A percentile compares a stretch with the other conserved stretches of the same genome.
These are phyloP conservation scores for Aspergillus brunneoviolaceus DNA, from an alignment of 2,329 filamentous ascomycete species.

Conservation along the genomic window DNA sequence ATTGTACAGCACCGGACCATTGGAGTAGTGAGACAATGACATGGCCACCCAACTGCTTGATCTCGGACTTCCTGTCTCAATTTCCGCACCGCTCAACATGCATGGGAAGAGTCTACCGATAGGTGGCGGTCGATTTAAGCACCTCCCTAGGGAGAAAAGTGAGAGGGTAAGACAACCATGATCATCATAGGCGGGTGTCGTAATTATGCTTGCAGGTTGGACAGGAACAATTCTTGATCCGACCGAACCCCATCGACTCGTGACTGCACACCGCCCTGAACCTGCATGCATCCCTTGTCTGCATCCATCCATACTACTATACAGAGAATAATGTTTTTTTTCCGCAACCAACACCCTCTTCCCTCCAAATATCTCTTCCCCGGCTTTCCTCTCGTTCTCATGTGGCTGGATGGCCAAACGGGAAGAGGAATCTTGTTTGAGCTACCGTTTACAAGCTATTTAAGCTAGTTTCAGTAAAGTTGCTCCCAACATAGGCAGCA, in stretches of 20 bases:
- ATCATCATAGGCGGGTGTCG: neutral
- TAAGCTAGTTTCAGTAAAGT: neutral
- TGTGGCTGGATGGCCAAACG: neutral
- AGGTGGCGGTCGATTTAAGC: slow-evolving; percentile 1
- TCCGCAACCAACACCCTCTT: neutral
- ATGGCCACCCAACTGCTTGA: slow-evolving; percentile 4
- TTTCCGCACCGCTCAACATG: neutral
- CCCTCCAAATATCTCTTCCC: no score
- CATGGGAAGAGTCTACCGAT: neutral
- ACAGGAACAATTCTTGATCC: slow-evolving; percentile 7
- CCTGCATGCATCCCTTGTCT: slow-evolving; percentile 17
- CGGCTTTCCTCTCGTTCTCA: neutral
- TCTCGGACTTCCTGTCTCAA: slow-evolving; percentile 3
- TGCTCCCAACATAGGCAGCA: neutral
- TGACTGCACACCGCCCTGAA: slow-evolving; percentile 19
- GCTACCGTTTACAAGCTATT: no score
- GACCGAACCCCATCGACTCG: slow-evolving; percentile 6
- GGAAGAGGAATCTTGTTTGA: no score
- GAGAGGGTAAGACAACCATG: slow-evolving; percentile 1
- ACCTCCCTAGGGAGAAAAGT: neutral
- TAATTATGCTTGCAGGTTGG: slow-evolving; percentile 8
- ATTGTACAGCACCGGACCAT: slow-evolving; percentile 9
- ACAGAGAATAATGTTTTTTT: neutral
- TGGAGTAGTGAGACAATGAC: slow-evolving; percentile 1
- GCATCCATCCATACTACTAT: slow-evolving; percentile 10